phyloP scores from a whole-genome alignment of 2,329 filamentous ascomycete species.

The Pyrenophora tritici-repentis region DNA sequence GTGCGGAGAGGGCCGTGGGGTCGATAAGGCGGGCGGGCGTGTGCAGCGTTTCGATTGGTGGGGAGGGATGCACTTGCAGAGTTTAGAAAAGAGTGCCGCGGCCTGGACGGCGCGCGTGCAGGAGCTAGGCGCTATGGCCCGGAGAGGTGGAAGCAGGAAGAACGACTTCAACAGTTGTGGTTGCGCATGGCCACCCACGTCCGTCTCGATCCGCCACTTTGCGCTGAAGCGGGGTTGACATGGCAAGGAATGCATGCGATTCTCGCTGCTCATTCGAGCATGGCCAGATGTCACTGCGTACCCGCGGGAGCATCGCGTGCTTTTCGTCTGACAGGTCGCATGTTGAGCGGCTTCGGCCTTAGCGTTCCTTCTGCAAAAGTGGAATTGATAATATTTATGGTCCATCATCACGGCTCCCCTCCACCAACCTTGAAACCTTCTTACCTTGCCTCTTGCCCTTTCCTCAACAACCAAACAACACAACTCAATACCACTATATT shows the following conservation, averaged over 20 bases:
- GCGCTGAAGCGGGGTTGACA: conserved; percentile 18
- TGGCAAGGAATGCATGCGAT: conserved; percentile 11
- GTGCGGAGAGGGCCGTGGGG: conserved; percentile 31
- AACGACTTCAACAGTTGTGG: conserved; percentile 19
- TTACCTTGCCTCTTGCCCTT: not conserved
- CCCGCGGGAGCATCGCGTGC: conserved; percentile 10
- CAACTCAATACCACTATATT: not conserved
- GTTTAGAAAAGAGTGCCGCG: conserved; percentile 15
- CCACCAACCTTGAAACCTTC: conserved; percentile 5
- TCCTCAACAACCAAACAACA: not conserved
- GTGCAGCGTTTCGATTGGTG: conserved; percentile 27
- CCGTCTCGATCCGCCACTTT: conserved; percentile 11
- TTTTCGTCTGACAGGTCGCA: not conserved
- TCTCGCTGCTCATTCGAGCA: conserved; percentile 27
- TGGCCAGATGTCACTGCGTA: conserved; percentile 21
- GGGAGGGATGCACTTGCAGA: conserved; percentile 22
- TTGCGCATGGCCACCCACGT: conserved; percentile 22
- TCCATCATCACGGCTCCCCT: conserved; percentile 20
- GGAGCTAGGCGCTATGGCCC: conserved; percentile 33
- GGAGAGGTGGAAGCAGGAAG: conserved; percentile 20
- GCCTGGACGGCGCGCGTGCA: conserved; percentile 18
- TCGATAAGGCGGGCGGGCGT: conserved; percentile 30
- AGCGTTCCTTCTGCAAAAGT: conserved; percentile 18
- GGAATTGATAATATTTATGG: conserved; percentile 30
- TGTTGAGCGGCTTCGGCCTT: conserved; percentile 24